These are phyloP conservation scores for Hemileccinum rubropunctum DNA, from an alignment of 768 basidiomycete genomes.

Conservation along the genomic window DNA sequence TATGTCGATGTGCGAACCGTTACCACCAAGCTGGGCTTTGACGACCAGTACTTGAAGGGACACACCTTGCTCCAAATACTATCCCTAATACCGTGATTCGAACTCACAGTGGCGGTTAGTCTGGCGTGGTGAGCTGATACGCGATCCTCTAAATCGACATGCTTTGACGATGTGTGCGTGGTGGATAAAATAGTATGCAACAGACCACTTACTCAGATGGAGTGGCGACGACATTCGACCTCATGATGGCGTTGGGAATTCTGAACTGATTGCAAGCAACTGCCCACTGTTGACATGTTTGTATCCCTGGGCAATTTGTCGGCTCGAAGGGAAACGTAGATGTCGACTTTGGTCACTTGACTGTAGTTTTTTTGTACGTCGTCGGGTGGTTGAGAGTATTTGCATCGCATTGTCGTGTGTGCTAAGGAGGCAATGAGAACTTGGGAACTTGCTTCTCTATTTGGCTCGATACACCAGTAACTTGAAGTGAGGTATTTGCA, in stretches of 20 bases:
- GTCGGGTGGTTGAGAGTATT: background rate
- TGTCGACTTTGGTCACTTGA: conserved; percentile 4
- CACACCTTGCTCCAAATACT: too few relatives aligned
- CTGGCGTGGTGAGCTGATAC: too few relatives aligned
- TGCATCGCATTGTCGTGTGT: background rate
- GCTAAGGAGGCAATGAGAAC: background rate
- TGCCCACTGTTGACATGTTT: conserved; percentile 2
- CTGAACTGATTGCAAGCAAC: background rate
- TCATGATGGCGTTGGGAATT: background rate
- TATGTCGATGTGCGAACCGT: too few relatives aligned
- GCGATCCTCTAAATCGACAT: too few relatives aligned
- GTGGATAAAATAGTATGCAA: background rate
- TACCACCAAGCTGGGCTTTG: too few relatives aligned
- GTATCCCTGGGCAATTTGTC: background rate
- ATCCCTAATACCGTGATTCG: too few relatives aligned
- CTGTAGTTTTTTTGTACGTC: background rate
- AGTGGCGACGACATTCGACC: background rate
- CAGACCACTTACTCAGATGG: too few relatives aligned
- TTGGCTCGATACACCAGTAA: too few relatives aligned
- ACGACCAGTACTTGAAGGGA: too few relatives aligned
- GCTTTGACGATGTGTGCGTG: background rate
- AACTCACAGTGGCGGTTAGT: too few relatives aligned
- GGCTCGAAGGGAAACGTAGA: background rate
- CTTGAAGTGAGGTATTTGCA: too few relatives aligned
- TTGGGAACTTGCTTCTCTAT: too few relatives aligned